Percentiles rank a stretch among this genome's conserved stretches.
phyloP scores from a whole-genome alignment of 225 moss, liverwort and hornwort genomes.

The Anthoceros angustus region DNA sequence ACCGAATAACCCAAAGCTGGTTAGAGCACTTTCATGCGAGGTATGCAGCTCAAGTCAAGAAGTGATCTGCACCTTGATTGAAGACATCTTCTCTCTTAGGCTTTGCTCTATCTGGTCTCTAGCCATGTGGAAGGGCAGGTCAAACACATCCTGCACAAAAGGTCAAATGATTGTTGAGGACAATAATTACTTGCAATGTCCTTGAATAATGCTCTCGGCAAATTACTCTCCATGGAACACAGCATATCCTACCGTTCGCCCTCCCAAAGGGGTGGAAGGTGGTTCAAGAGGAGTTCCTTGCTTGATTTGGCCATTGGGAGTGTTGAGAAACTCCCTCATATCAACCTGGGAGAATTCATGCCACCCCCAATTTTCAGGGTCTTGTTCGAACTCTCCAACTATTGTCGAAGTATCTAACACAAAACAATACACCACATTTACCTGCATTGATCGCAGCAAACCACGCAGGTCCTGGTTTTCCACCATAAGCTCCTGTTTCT shows the following conservation, averaged over 20 bases:
- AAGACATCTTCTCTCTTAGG: slow-evolving; percentile 80
- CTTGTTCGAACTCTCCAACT: too few species aligned
- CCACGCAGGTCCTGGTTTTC: slow-evolving; percentile 85
- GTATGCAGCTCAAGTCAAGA: background rate
- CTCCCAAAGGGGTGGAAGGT: slow-evolving; percentile 54
- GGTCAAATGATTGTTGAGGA: slow-evolving; percentile 10
- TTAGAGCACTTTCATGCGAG: background rate
- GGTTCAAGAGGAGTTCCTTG: slow-evolving; percentile 59
- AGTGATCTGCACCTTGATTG: slow-evolving; percentile 50
- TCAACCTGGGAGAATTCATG: slow-evolving; percentile 46
- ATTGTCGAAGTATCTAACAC: background rate
- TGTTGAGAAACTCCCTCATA: slow-evolving; percentile 91
- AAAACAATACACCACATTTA: slow-evolving; percentile 6
- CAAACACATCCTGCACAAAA: slow-evolving; percentile 70
- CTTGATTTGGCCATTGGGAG: slow-evolving; percentile 53
- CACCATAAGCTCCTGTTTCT: slow-evolving; percentile 90
- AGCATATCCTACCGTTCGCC: slow-evolving; percentile 46
- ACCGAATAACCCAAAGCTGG: background rate
- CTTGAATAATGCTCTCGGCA: background rate
- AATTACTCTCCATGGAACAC: background rate
- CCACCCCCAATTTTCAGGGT: background rate
- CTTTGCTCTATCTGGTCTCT: slow-evolving; percentile 97
- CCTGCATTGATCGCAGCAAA: slow-evolving; percentile 96
- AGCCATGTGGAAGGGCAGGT: slow-evolving; percentile 93
- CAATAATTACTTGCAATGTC: background rate